Percentiles rank a stretch among this genome's conserved stretches.
These are phyloP conservation scores for Diplodia seriata DNA, from an alignment of 2,329 filamentous ascomycete genomes.

Conservation along the genomic window DNA sequence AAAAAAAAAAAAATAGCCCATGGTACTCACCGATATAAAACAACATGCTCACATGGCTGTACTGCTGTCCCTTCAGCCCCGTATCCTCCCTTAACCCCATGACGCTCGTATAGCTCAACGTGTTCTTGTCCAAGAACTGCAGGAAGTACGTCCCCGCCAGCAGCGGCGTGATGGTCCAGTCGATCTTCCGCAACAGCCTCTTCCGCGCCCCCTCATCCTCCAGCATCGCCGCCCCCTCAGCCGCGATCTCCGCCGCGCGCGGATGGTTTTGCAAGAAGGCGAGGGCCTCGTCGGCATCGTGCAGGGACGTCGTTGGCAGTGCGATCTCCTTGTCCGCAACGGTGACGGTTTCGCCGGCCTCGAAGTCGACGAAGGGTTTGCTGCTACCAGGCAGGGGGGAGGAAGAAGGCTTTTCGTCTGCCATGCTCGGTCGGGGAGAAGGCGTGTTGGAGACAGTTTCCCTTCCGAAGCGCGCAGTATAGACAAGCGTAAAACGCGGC, in stretches of 20 bases:
- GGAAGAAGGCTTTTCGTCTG: not conserved
- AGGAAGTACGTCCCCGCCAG: conserved; percentile 68
- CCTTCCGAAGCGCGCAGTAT: not conserved
- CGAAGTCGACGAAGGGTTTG: not conserved
- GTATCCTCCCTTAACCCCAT: conserved; percentile 67
- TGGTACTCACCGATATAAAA: conserved; percentile 35
- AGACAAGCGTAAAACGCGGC: not conserved
- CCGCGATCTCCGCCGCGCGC: conserved; percentile 40
- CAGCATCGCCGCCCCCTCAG: conserved; percentile 39
- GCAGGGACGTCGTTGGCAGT: not conserved
- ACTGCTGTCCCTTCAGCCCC: conserved; percentile 40
- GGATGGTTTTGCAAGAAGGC: conserved; percentile 46
- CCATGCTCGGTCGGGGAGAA: not conserved
- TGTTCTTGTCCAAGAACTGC: conserved; percentile 69
- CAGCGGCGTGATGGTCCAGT: conserved; percentile 32
- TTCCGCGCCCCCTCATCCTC: conserved; percentile 36
- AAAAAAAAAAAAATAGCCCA: not conserved
- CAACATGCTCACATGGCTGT: conserved; percentile 35
- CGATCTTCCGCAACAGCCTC: conserved; percentile 31
- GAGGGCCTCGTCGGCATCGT: conserved; percentile 48
- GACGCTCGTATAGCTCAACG: conserved; percentile 66
- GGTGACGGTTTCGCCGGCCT: not conserved
- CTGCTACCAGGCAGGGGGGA: not conserved
- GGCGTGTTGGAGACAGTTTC: not conserved
- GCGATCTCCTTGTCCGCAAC: conserved; percentile 11